phyloP scores from a whole-genome alignment of 106 monocot genomes.

The Narthecium ossifragum region DNA sequence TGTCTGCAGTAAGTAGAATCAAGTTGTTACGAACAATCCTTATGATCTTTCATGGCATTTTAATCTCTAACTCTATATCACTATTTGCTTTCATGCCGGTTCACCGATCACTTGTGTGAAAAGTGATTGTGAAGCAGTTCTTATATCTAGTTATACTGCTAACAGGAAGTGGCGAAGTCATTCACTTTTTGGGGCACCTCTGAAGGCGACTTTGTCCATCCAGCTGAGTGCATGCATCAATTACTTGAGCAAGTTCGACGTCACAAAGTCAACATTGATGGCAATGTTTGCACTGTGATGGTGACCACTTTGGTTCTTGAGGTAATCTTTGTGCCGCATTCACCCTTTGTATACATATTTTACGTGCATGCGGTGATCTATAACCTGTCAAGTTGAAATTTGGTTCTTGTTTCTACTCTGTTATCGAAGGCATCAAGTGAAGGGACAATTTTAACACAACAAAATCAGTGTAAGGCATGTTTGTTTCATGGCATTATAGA shows the following conservation, averaged over 20 bases:
- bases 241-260: constrained; percentile 55
- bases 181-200: constrained; percentile 51
- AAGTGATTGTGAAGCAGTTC: background rate
- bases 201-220: constrained; percentile 54
- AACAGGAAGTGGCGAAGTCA: constrained; percentile 47
- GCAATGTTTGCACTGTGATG: constrained; percentile 71
- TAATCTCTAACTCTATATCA: too few species aligned
- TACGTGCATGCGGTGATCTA: too few species aligned
- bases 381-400: background rate
- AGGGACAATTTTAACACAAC: too few species aligned
- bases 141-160: background rate
- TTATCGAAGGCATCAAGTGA: too few species aligned
- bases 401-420: background rate
- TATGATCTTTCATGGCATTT: too few species aligned
- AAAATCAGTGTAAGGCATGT: too few species aligned
- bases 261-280: constrained; percentile 65
- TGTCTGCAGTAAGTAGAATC: too few species aligned
- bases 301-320: constrained; percentile 64
- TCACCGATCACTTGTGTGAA: background rate
- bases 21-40: too few species aligned
- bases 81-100: too few species aligned
- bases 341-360: background rate
- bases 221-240: constrained; percentile 72
- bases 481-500: too few species aligned
- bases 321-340: constrained; percentile 15